Percentiles rank a stretch among this genome's conserved stretches.
phyloP scores from a whole-genome alignment of 1,284 basidiomycete species.

The Apiotrichum montevideense region DNA sequence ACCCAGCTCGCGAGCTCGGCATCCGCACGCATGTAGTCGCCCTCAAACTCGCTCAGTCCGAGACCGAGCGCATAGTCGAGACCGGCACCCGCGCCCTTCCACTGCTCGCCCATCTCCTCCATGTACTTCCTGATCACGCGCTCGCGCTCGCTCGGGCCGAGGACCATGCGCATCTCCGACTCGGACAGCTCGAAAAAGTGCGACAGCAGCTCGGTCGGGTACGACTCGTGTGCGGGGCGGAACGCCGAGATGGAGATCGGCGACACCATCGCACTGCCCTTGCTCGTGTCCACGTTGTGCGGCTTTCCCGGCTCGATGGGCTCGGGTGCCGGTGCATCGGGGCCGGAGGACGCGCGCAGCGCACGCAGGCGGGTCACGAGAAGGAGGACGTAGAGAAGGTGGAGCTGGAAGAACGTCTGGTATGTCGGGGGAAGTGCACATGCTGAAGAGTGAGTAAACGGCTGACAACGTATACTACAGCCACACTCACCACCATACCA shows the following conservation, averaged over 20 bases:
- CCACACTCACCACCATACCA: slow-evolving; percentile 46
- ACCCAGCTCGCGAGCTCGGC: slow-evolving; percentile 75
- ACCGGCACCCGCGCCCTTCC: slow-evolving; percentile 73
- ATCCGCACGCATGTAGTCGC: slow-evolving; percentile 50
- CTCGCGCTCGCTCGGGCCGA: slow-evolving; percentile 65
- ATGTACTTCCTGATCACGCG: slow-evolving; percentile 81
- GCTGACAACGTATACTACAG: neutral
- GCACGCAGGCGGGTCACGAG: slow-evolving; percentile 81
- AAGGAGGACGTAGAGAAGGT: slow-evolving; percentile 88
- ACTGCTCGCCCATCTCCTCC: slow-evolving; percentile 84
- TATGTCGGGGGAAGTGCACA: slow-evolving; percentile 87
- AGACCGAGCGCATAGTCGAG: slow-evolving; percentile 63
- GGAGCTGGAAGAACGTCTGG: slow-evolving; percentile 95
- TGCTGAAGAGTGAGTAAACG: slow-evolving; percentile 50
- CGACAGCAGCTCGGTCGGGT: slow-evolving; percentile 64
- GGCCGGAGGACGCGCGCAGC: slow-evolving; percentile 52
- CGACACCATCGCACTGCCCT: slow-evolving; percentile 1
- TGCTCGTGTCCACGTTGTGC: slow-evolving; percentile 5
- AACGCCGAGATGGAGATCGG: slow-evolving; percentile 4
- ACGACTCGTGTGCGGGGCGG: slow-evolving; percentile 33
- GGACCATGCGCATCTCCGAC: slow-evolving; percentile 75
- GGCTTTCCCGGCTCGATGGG: slow-evolving; percentile 22
- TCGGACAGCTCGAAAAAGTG: slow-evolving; percentile 96
- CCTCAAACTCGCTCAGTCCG: slow-evolving; percentile 16
- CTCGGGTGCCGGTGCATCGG: slow-evolving; percentile 48